Base-by-base conservation (phyloP, 495 filamentous ascomycete species). In the Parachaetomium inaequale region DNA sequence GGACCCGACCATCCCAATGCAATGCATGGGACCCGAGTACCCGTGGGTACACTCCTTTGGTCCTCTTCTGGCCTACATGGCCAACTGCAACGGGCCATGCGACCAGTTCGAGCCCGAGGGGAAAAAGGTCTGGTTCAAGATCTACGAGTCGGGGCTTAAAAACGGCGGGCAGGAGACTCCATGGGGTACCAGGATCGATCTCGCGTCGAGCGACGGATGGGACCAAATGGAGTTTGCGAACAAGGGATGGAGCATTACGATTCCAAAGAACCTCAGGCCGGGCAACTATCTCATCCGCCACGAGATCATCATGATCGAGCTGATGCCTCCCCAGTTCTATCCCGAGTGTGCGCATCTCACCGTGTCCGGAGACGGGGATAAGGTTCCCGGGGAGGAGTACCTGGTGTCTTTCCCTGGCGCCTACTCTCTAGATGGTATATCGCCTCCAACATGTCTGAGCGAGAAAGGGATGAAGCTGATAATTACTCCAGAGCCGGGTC, bases 41-140 rank as follows among this genome's bases (percentile, higher is more conserved):
- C 36, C 43, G 14, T 83, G 81, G 81, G 79, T 74, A 5, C 76
- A 79, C 49, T 63, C 68, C 14, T 70, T 74, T 55, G 76, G 78
- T 10, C 76, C 77, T 7, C 67, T 79, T 47, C 66, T 78, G 55
- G 78, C 70, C 4, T 81, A 75, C 67, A 69, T 83, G 66, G 76
- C 76, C 59, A 58, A 66, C 46, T 77, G 76, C 63, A 54, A 66
- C 23, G 69, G 67, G 23, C 29, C 55, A 15, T 58, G 55, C 55
- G 40, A 58, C 8, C 2, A 51, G 26, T 51, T 51, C 17, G 14
- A 29, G 11, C 26, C 47, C 26, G 47, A 51, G 26, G 47, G 47
- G 3, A 31, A 51, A 12, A 31, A 51, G 7, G 47, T 51, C 23
- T 51, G 28, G 47, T 51, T 51, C 47, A 51, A 51, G 47, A 31